Evolutionary conservation across 1,284 basidiomycete species (phyloP), one percentile per base, ranked within the genome.

Genomic region (Malassezia caprae): DNA sequence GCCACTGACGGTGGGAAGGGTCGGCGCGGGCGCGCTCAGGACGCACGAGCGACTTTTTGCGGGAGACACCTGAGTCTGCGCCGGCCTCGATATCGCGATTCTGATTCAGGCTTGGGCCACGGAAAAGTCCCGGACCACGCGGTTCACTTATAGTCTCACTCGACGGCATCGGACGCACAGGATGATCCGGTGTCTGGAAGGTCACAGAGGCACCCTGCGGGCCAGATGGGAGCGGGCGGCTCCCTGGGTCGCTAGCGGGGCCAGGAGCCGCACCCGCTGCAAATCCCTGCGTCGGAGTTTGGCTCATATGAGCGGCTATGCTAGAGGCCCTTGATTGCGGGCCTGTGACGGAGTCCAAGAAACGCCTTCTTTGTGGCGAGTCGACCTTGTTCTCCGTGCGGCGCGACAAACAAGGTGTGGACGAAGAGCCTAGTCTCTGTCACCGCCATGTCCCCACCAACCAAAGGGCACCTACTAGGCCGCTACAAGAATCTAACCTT

Each of bases 11-110:
- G 79, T 96, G 90, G 45, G 84, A 84, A 8, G 91, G 90, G 72
- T 96, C 91, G 69, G 96, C 89, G 79, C 93, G 88, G 79, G 96
- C 93, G 60, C 93, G 81, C 76, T 98, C 93, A 8, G 94, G 93
- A 53, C 83, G 80, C 51, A 96, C 88, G 44, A 98, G 81, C 71
- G 86, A 89, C 81, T 91, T 93, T 80, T 96, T 96, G 72, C 91
- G 78, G 54, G 79, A 77, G 42, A 87, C 67, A 32, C 65, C 62
- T 41, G 64, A 64, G 30, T 61, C 58, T 6, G 57, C 60, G 56
- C 68, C 69, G 2, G 58, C 39, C 47, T 72, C 69, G 19, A 65
- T 60, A 45, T 72, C 69, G 43, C 64, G 63, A 12, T 12, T 5
- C 10, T 17, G 24, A 26, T 26, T 32, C 2, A 31, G 34, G 26